A percentile compares a stretch with the other conserved stretches of the same genome.
Evolutionary conservation across 202 grass and related monocot species (phyloP).

Genomic region (Setaria italica): DNA sequence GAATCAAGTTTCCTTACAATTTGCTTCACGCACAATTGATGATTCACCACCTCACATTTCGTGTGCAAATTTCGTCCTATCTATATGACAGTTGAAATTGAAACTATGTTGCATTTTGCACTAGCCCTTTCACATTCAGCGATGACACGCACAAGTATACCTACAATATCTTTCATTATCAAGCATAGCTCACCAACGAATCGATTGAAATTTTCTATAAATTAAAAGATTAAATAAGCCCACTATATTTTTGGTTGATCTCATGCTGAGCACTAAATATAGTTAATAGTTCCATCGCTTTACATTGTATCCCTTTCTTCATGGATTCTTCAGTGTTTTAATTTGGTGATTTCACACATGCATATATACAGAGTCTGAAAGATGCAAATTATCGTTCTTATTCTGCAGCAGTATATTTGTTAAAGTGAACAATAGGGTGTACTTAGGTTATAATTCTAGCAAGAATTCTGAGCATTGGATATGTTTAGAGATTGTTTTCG

Average conservation of each 20-base stretch:
- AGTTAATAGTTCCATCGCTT: background rate
- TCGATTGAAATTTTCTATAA: background rate
- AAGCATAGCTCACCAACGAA: background rate
- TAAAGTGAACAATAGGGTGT: background rate
- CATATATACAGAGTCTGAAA: background rate
- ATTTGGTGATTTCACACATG: background rate
- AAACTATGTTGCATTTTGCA: background rate
- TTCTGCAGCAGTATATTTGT: background rate
- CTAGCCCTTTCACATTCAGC: background rate
- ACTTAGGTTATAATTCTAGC: too few relatives aligned
- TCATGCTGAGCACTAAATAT: background rate
- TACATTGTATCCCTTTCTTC: background rate
- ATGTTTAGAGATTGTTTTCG: background rate
- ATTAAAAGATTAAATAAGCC: background rate
- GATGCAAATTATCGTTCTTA: background rate
- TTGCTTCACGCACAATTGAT: background rate
- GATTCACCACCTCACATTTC: background rate
- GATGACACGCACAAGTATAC: background rate
- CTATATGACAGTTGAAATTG: background rate
- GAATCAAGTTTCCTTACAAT: background rate
- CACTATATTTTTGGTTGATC: background rate
- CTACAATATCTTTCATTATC: too few relatives aligned
- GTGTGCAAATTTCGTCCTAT: background rate
- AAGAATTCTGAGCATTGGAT: background rate
- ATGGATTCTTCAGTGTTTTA: background rate